A percentile compares a stretch with the other conserved stretches of the same genome.
Conservation (phyloP, 2,329 filamentous ascomycete genomes). For the Calonectria hongkongensis region DNA sequence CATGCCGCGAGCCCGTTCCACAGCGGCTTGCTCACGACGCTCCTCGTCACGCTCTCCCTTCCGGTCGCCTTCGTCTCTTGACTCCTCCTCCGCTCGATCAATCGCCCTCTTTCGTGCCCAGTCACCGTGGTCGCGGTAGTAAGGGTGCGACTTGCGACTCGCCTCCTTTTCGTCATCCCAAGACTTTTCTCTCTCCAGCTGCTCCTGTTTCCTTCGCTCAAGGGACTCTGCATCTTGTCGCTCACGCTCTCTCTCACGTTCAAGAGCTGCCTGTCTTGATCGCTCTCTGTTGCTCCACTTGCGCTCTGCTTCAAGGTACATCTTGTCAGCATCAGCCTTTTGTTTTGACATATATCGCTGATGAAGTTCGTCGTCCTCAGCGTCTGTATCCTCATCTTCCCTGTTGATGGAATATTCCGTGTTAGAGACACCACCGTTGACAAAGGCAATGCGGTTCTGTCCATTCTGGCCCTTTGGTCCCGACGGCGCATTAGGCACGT, state of each 20-base stretch:
- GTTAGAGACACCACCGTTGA: slow-evolving; percentile 84
- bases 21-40: slow-evolving; percentile 80
- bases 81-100: slow-evolving; percentile 83
- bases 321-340: slow-evolving; percentile 84
- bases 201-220: slow-evolving; percentile 80
- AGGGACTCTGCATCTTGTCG: slow-evolving; percentile 81
- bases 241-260: slow-evolving; percentile 89
- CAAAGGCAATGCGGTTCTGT: slow-evolving; percentile 78
- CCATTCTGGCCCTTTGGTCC: slow-evolving; percentile 80
- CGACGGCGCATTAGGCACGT: slow-evolving; percentile 84
- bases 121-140: slow-evolving; percentile 89
- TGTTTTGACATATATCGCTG: slow-evolving; percentile 81
- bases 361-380: slow-evolving; percentile 90
- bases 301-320: slow-evolving; percentile 89
- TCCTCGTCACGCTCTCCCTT: slow-evolving; percentile 85
- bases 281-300: slow-evolving; percentile 94
- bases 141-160: slow-evolving; percentile 82
- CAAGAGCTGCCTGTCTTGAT: slow-evolving; percentile 87
- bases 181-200: slow-evolving; percentile 77
- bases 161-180: slow-evolving; percentile 96
- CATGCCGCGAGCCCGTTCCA: slow-evolving; percentile 87
- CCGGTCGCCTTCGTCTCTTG: slow-evolving; percentile 88
- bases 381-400: slow-evolving; percentile 91
- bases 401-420: slow-evolving; percentile 73
- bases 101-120: slow-evolving; percentile 89